Base-by-base conservation (phyloP, 2,329 filamentous ascomycete species). In the Monilinia aucupariae region DNA sequence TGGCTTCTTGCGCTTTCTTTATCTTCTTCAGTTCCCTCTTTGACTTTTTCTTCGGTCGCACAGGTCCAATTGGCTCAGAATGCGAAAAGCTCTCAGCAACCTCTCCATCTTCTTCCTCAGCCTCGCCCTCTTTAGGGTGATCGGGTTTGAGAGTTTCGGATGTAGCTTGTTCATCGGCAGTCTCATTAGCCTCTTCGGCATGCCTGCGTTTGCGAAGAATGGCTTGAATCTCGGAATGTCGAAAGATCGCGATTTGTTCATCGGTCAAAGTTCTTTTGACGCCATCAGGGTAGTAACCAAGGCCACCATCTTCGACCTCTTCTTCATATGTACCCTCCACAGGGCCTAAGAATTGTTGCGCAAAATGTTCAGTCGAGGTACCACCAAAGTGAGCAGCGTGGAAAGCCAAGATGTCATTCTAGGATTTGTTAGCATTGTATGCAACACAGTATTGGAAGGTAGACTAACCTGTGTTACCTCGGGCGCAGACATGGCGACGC, bases 261-360 rank as follows among this genome's bases (percentile, higher is more conserved):
- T 97, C 90, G 12, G 92, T 97, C 70, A 97, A 80, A 22, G 92
- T 96, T 48, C 93, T 88, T 74, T 94, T 94, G 65, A 86, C 85
- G 3, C 93, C 92, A 72, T 97, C 92, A 0, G 83, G 76, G 69
- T 97, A 97, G 75, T 91, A 93, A 22, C 92, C 93, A 20, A 97
- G 79, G 0, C 78, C 85, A 71, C 90, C 88, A 47, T 87, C 83
- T 32, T 86, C 84, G 25, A 73, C 30, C n/a, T 70, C 64, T 2
- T 76, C 75, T 15, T 71, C 72, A 59, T 80, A 71, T 68, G 85
- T 83, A 9, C 78, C 75, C 17, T 74, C 71, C 67, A 85, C 85
- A 27, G 77, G 73, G n/a, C 75, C 69, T 22, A 81, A 65, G 34
- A 81, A 79, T 52, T 74, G 67, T 41, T 68, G 62, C 13, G 80